phyloP scores from a whole-genome alignment of 2,329 filamentous ascomycete genomes.

The Neofusicoccum laricinum region DNA sequence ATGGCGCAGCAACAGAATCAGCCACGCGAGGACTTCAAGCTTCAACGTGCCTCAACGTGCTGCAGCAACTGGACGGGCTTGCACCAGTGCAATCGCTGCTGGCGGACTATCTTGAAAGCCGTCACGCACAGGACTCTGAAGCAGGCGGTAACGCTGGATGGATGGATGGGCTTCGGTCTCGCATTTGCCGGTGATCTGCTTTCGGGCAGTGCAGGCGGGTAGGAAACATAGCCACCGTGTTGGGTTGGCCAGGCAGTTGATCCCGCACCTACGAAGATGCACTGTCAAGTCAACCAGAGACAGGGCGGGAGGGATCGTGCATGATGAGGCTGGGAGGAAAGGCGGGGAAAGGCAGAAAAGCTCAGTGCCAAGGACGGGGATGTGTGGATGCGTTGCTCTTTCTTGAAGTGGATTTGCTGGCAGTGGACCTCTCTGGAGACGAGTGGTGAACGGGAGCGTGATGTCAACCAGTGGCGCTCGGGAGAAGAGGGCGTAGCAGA shows the following conservation, averaged over 20 bases:
- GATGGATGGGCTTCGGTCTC: not conserved
- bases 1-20: too few relatives aligned
- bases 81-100: not conserved
- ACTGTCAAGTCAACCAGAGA: not conserved
- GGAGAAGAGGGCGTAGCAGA: too few relatives aligned
- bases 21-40: too few relatives aligned
- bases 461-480: too few relatives aligned
- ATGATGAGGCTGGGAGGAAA: not conserved
- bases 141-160: not conserved
- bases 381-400: too few relatives aligned
- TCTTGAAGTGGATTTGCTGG: too few relatives aligned
- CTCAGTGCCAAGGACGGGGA: too few relatives aligned
- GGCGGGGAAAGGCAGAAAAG: not conserved
- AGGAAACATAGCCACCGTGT: not conserved
- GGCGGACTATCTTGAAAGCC: not conserved
- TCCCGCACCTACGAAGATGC: not conserved
- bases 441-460: too few relatives aligned
- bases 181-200: not conserved
- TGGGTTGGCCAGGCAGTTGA: not conserved
- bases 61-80: too few relatives aligned
- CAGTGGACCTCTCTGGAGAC: too few relatives aligned
- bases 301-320: not conserved
- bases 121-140: not conserved
- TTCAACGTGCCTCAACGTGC: too few relatives aligned
- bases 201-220: not conserved